Conservation (phyloP, 495 filamentous ascomycete species). For the Pyrenula massariospora region DNA sequence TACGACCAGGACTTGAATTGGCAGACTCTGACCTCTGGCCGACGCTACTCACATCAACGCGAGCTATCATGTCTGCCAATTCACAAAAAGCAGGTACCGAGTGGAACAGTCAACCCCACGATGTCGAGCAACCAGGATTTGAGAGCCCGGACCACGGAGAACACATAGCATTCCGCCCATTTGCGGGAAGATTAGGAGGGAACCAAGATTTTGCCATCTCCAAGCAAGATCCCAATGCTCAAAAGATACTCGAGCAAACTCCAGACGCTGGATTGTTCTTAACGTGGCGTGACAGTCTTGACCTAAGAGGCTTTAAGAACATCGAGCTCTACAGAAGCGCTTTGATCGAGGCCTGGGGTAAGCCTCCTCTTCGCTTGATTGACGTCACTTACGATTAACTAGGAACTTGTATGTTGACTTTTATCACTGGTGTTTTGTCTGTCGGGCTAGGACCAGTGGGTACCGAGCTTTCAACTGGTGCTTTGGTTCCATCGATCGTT, state of each 20-base stretch:
- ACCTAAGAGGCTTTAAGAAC: slow-evolving; percentile 22
- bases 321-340: slow-evolving; percentile 34
- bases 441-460: not conserved
- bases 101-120: not conserved
- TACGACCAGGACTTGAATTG: not conserved
- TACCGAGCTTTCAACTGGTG: not conserved
- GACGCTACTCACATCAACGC: not conserved
- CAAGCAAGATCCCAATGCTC: not conserved
- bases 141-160: not conserved
- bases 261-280: not conserved
- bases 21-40: not conserved
- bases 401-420: not conserved
- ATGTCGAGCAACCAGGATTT: not conserved
- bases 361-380: not conserved
- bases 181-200: not conserved
- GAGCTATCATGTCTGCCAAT: not conserved
- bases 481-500: slow-evolving; percentile 17
- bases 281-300: slow-evolving; percentile 15
- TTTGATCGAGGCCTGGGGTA: slow-evolving; percentile 26
- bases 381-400: not conserved
- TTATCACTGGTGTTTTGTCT: not conserved
- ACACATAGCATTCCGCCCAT: not conserved
- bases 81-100: not conserved
- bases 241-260: not conserved
- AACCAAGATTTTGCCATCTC: not conserved